Evolutionary conservation across 2,329 filamentous ascomycete species (phyloP), one percentile per base, ranked within the genome.

Genomic region (Teratosphaeria gauchensis): DNA sequence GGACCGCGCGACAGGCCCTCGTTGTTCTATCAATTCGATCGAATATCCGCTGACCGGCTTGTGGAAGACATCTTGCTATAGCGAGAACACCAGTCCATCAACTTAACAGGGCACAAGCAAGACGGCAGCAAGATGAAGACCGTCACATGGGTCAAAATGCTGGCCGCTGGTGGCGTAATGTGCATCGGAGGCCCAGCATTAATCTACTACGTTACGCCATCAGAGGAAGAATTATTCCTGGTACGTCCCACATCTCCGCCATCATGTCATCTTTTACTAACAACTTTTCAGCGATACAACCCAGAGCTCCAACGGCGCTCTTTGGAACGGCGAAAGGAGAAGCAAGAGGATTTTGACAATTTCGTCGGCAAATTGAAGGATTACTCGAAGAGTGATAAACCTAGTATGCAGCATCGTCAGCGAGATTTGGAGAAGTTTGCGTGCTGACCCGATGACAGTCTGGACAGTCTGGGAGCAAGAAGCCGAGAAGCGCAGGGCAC

Each of bases 261-360:
- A 32, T 38, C 12, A 48, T 48, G 21, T n/a, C 35, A 42, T 6
- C 35, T 4, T 51, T 52, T 12, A 57, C 51, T 4, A 9, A 53
- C 5, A n/a, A 51, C 3, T 46, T 46, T 51, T 32, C 64, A 90
- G 77, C 85, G 82, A 74, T 97, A 97, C 78, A 97, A 92, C 74
- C 92, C 92, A 0, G 94, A 97, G 35, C 82, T 99, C n/a, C 89
- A 94, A 71, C 89, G 89, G 73, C 84, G 88, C 69, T 91, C 89
- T 62, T 77, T 95, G n/a, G 91, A 92, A 73, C 83, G 86, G 59
- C 83, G 90, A 19, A 80, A 87, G 59, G 84, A 88, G 72, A 83
- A 83, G 61, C 84, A 94, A 70, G 82, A 92, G 74, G 91, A 96
- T 60, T 96, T 96, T 67, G 89, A 96, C 70, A 83, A 91, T 58